Evolutionary conservation across 2,329 filamentous ascomycete genomes (phyloP).

Genomic region (Dendrostoma leiphaemia): DNA sequence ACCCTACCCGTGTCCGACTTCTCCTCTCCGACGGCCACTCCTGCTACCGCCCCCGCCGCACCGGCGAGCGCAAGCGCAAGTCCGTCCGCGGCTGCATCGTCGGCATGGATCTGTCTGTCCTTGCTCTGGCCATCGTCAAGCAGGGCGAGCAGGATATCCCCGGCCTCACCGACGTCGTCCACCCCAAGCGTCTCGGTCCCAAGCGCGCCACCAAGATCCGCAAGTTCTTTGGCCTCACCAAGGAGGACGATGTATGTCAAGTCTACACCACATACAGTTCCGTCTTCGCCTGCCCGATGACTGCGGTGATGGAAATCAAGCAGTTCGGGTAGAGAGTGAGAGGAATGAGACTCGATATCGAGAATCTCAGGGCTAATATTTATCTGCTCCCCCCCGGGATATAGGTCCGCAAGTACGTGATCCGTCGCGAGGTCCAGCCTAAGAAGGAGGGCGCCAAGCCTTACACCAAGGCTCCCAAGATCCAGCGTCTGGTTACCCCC

Average conservation of each 20-base stretch:
- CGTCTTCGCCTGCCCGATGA: conserved; percentile 69
- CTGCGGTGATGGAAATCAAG: conserved; percentile 41
- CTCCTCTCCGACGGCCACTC: conserved; percentile 96
- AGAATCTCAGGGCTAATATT: conserved; percentile 32
- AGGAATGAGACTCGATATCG: conserved; percentile 23
- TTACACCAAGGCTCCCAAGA: conserved; percentile 99
- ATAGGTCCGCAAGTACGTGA: conserved; percentile 99
- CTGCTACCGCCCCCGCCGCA: conserved; percentile 98
- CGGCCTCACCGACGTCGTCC: conserved; percentile 94
- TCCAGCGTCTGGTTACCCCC: conserved; percentile 98
- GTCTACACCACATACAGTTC: conserved; percentile 57
- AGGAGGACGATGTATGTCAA: conserved; percentile 93
- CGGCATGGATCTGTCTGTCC: conserved; percentile 89
- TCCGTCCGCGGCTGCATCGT: conserved; percentile 98
- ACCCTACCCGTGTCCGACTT: conserved; percentile 96
- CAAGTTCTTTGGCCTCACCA: conserved; percentile 99
- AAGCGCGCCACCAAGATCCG: conserved; percentile 99
- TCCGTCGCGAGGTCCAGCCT: conserved; percentile 95
- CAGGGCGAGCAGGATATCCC: conserved; percentile 93
- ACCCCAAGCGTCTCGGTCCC: conserved; percentile 98
- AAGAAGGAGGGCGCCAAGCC: conserved; percentile 97
- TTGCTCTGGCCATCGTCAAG: conserved; percentile 95
- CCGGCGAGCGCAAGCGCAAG: conserved; percentile 99
- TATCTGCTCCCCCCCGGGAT: conserved; percentile 34
- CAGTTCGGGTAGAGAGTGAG: conserved; percentile 61